A percentile compares a stretch with the other conserved stretches of the same genome.
phyloP scores from a whole-genome alignment of 176 grass and related monocot species.

The Chloris gayana region DNA sequence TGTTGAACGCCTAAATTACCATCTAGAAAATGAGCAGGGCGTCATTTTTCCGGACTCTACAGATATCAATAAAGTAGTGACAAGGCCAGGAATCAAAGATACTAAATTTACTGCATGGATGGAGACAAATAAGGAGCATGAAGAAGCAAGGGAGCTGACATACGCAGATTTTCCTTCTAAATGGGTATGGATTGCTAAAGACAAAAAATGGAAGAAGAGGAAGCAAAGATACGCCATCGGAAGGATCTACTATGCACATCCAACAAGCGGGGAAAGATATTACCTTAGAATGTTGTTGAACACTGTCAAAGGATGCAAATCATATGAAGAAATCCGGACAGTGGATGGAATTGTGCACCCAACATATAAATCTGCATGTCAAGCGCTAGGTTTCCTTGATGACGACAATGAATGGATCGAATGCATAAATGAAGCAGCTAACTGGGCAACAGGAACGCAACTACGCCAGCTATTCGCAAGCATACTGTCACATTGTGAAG shows the following conservation, averaged over 20 bases:
- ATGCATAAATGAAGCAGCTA: too few species aligned
- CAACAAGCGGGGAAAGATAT: conserved; percentile 14
- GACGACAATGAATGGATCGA: conserved; percentile 9
- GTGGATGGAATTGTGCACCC: conserved; percentile 8
- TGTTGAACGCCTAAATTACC: too few species aligned
- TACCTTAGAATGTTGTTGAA: conserved; percentile 40
- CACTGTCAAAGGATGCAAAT: neutral
- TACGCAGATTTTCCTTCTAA: conserved; percentile 26
- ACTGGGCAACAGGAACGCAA: too few species aligned
- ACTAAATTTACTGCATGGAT: conserved; percentile 35
- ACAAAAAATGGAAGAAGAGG: neutral
- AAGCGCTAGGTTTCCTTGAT: conserved; percentile 6
- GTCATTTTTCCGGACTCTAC: neutral
- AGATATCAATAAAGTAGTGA: fast-evolving
- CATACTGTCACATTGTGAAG: too few species aligned
- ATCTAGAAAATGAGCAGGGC: neutral
- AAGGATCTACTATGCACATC: conserved; percentile 27
- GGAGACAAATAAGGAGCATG: conserved; percentile 9
- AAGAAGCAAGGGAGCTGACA: conserved; percentile 23
- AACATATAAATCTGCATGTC: conserved; percentile 37
- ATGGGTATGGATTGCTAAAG: conserved; percentile 28
- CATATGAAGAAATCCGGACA: conserved; percentile 30
- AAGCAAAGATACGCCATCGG: neutral
- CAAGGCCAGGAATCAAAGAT: fast-evolving
- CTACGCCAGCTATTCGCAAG: too few species aligned